Base-by-base conservation (phyloP, 176 grass and related monocot species). In the Miscanthus lutarioriparius region DNA sequence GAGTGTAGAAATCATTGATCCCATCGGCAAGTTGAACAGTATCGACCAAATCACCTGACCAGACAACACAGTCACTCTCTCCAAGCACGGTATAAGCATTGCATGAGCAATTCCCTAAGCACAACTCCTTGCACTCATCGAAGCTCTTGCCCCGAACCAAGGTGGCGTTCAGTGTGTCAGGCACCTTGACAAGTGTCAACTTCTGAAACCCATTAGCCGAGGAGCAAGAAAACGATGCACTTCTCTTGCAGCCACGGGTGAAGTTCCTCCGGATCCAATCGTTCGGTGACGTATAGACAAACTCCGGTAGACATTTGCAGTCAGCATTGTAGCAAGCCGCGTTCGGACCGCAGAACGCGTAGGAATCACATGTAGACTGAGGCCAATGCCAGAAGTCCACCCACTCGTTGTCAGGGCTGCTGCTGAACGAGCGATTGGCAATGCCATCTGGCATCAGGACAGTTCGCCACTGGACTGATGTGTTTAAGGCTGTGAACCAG, bases 61-160 rank as follows among this genome's bases (percentile, higher is more conserved):
- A 91, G 43, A 84, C n/a, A 1, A 87, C 32, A 69, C 89, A 91
- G 6, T 86, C 85, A 65, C 28, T 80, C 6, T 12, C 80, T 43
- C 69, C 43, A 4, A 77, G 32, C 63, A 72, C 22, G 54, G 3
- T 59, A 1, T n/a, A 93, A 54, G 73, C 91, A 40, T 27, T 70
- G 35, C 91, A 93, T 7, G 85, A 90, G 73, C 91, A 93, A 44
- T 83, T 86, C 14, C 20, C 69, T 78, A 86, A 80, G 86, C 88
- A 93, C 64, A 67, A 27, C 20, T 56, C 30, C 66, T 9, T 77
- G 40, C 91, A 93, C 7, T 64, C 88, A 45, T 87, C 85, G 5
- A 78, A 74, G 8, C 58, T 78, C 68, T 70, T 90, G 12, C 51
- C 82, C 15, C 23, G 45, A 25, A 82, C 64, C 0, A 64, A 28